A percentile compares a stretch with the other conserved stretches of the same genome.
These are phyloP conservation scores for Trametes polyzona DNA, from an alignment of 1,284 basidiomycete genomes.

Conservation along the genomic window DNA sequence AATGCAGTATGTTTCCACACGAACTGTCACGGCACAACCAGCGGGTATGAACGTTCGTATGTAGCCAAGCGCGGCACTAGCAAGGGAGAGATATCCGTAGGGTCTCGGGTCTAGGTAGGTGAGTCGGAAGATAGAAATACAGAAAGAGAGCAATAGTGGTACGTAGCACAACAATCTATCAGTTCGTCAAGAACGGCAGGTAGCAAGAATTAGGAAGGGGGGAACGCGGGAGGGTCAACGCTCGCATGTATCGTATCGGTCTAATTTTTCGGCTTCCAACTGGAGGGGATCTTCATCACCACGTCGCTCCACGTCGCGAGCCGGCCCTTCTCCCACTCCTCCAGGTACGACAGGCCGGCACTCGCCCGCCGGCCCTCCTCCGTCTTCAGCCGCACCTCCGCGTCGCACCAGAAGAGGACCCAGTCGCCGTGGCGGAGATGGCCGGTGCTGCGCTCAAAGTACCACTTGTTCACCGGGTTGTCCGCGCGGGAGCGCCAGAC, in stretches of 20 bases:
- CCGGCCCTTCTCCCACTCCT: constrained; percentile 82
- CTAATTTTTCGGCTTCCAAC: constrained; percentile 59
- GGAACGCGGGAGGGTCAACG: neutral
- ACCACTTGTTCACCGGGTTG: constrained; percentile 99
- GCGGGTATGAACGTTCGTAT: constrained; percentile 2
- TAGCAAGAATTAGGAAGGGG: neutral
- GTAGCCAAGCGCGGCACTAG: neutral
- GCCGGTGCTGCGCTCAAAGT: constrained; percentile 94
- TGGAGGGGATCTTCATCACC: constrained; percentile 78
- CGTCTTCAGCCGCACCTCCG: constrained; percentile 78
- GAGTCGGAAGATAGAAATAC: constrained; percentile 15
- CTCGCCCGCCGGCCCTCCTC: constrained; percentile 66
- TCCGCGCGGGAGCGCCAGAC: constrained; percentile 93
- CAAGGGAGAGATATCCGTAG: neutral
- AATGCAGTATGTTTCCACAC: neutral
- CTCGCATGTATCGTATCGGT: neutral
- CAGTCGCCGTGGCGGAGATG: constrained; percentile 85
- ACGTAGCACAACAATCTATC: constrained; percentile 14
- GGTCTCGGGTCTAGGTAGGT: constrained; percentile 7
- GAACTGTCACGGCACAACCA: constrained; percentile 1
- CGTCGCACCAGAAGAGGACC: constrained; percentile 99
- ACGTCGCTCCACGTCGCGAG: constrained; percentile 76
- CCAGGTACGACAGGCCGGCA: constrained; percentile 73
- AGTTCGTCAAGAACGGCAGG: neutral
- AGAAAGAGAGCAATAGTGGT: neutral